phyloP scores from a whole-genome alignment of 768 basidiomycete species.

The Clathrus columnatus region DNA sequence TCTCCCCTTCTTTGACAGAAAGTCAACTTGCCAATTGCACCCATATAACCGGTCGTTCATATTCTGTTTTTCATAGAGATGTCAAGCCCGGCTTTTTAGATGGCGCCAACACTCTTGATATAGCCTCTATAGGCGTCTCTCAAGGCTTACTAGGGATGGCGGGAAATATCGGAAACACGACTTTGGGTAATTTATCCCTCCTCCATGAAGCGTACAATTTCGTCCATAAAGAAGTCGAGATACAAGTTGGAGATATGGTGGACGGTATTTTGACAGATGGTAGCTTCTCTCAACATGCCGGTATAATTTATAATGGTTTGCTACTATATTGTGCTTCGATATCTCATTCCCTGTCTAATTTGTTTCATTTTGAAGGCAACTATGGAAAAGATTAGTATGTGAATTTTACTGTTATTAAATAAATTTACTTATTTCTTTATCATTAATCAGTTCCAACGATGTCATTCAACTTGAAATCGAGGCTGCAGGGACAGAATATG shows the following conservation, averaged over 20 bases:
- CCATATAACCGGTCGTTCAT: conserved; percentile 43
- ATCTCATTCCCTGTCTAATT: background rate
- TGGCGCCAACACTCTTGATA: conserved; percentile 59
- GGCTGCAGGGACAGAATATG: conserved; percentile 50
- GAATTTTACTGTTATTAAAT: background rate
- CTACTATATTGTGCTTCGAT: background rate
- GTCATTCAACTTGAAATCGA: conserved; percentile 53
- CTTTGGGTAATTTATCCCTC: conserved; percentile 21
- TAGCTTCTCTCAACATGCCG: conserved; percentile 44
- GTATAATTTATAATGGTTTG: conserved; percentile 52
- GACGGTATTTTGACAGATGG: conserved; percentile 52
- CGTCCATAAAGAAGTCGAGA: conserved; percentile 43
- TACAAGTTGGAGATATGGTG: conserved; percentile 37
- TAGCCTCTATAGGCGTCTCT: conserved; percentile 57
- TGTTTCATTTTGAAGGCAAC: conserved; percentile 29
- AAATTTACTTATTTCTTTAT: background rate
- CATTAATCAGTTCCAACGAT: conserved; percentile 42
- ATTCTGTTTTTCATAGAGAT: conserved; percentile 34
- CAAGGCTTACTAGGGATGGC: conserved; percentile 26
- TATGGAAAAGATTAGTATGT: conserved; percentile 48
- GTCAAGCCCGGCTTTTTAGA: conserved; percentile 41
- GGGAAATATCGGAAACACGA: background rate
- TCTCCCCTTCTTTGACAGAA: conserved; percentile 35
- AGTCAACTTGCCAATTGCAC: conserved; percentile 38
- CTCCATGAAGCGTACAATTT: conserved; percentile 41